A percentile compares a stretch with the other conserved stretches of the same genome.
Conservation (phyloP, 2,329 filamentous ascomycete genomes). For the Teratosphaeria viscida region DNA sequence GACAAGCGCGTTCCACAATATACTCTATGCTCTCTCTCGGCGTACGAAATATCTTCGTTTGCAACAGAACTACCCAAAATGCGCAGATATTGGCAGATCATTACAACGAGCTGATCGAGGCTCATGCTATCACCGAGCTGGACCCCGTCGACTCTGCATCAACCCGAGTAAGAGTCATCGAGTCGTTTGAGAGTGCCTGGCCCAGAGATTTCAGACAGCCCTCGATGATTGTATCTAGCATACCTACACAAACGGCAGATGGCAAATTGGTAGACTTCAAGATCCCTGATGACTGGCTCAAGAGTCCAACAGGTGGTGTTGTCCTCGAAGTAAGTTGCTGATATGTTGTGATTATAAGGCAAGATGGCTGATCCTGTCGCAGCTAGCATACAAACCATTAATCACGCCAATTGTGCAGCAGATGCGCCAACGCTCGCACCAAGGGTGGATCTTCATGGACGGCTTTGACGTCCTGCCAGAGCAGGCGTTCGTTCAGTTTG, state of each 20-base stretch:
- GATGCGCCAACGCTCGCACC: slow-evolving; percentile 48
- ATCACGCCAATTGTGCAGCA: slow-evolving; percentile 62
- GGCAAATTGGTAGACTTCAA: slow-evolving; percentile 60
- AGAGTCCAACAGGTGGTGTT: slow-evolving; percentile 63
- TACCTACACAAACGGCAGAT: slow-evolving; percentile 59
- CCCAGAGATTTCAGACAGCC: slow-evolving; percentile 52
- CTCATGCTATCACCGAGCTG: slow-evolving; percentile 13
- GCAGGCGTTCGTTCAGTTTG: slow-evolving; percentile 72
- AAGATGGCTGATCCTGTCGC: not conserved
- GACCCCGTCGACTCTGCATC: slow-evolving; percentile 9
- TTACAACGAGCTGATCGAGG: slow-evolving; percentile 48
- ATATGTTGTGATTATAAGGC: not conserved
- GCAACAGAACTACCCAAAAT: slow-evolving; percentile 59
- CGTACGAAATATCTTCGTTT: slow-evolving; percentile 64
- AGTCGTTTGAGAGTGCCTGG: slow-evolving; percentile 52
- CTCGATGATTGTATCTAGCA: slow-evolving; percentile 66
- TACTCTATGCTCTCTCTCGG: slow-evolving; percentile 71
- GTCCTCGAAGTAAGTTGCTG: slow-evolving; percentile 2
- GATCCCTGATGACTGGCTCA: slow-evolving; percentile 58
- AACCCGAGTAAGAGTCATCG: slow-evolving; percentile 45
- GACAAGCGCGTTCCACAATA: slow-evolving; percentile 68
- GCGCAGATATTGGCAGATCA: slow-evolving; percentile 58
- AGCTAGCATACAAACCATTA: slow-evolving; percentile 58
- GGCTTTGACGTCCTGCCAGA: slow-evolving; percentile 67
- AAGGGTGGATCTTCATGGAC: slow-evolving; percentile 65